Evolutionary conservation across 1,284 basidiomycete species (phyloP), one percentile per base, ranked within the genome.

Genomic region (Apiotrichum mycotoxinovorans): DNA sequence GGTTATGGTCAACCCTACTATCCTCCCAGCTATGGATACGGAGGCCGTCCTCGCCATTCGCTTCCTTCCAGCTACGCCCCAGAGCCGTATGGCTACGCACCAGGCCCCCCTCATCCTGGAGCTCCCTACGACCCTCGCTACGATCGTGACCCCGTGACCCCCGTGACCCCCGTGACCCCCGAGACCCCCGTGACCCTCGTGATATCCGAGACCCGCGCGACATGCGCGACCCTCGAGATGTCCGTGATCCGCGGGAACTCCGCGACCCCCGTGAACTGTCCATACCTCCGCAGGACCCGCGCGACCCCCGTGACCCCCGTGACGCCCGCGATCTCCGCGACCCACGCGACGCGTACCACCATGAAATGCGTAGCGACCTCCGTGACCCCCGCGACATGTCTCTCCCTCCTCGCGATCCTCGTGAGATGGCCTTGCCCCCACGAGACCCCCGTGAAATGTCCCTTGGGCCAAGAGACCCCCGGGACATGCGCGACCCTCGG

Each of bases 71-170:
- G 35, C 43, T 51, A 54, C 38, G 38, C 46, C 3, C 40, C 45
- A 9, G 53, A 54, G 27, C 8, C 30, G 8, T 54, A 54, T 22
- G 51, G 51, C 23, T 52, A 54, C 27, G n/a, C 43, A 4, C 44
- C 47, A 7, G 47, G 47, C 7, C 51, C 52, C 8, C 58, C 54
- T 8, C 30, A 5, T 40, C 42, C 41, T 12, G 49, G 27, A 14
- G 38, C 27, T 12, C 42, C 34, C 1, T 54, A 52, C 45, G 59
- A 61, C 41, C 52, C 52, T n/a, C 59, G 59, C 14, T 61, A 56
- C 50, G 52, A 54, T 11, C 42, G 41, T 1, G 42, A 45, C 41
- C 41, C 23, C 37, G 46, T 10, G 46, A 54, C 30, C 55, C 55
- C 9, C 48, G 54, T 9, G 54, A 56, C 35, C 34, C 42, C 4